Conservation (phyloP, 805 yeast genomes). For the Komagataella phaffii region DNA sequence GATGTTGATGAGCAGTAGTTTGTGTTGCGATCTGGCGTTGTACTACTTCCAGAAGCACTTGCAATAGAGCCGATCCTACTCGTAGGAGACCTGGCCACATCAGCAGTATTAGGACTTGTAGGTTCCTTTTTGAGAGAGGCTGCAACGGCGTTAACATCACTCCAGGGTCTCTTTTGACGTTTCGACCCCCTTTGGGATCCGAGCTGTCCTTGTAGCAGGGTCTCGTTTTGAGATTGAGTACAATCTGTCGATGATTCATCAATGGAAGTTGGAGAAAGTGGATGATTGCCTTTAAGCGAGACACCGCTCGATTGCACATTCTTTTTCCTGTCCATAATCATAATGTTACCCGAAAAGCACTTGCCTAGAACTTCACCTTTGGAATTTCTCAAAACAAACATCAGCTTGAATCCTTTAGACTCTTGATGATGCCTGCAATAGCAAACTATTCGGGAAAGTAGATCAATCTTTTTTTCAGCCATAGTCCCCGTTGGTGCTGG, state of each 20-base stretch:
- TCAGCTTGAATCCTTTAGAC: slow-evolving; percentile 65
- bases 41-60: slow-evolving; percentile 10
- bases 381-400: slow-evolving; percentile 53
- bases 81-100: slow-evolving; percentile 9
- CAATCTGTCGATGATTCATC: slow-evolving; percentile 16
- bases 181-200: slow-evolving; percentile 5
- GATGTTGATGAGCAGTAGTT: slow-evolving; percentile 6
- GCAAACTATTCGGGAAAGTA: slow-evolving; percentile 74
- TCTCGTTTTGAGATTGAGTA: not conserved
- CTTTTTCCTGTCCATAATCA: slow-evolving; percentile 93
- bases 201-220: not conserved
- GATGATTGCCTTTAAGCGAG: slow-evolving; percentile 9
- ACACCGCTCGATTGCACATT: slow-evolving; percentile 16
- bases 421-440: slow-evolving; percentile 94
- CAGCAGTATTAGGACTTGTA: slow-evolving; percentile 11
- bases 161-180: slow-evolving; percentile 19
- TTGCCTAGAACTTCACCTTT: slow-evolving; percentile 57
- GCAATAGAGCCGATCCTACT: slow-evolving; percentile 13
- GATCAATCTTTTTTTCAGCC: slow-evolving; percentile 26
- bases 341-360: slow-evolving; percentile 56
- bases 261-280: slow-evolving; percentile 16
- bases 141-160: slow-evolving; percentile 11
- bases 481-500: slow-evolving; percentile 36
- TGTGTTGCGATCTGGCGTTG: slow-evolving; percentile 16
- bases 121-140: slow-evolving; percentile 11